Evolutionary conservation across 306 rosid species (phyloP).

Genomic region (Glycine latifolia): DNA sequence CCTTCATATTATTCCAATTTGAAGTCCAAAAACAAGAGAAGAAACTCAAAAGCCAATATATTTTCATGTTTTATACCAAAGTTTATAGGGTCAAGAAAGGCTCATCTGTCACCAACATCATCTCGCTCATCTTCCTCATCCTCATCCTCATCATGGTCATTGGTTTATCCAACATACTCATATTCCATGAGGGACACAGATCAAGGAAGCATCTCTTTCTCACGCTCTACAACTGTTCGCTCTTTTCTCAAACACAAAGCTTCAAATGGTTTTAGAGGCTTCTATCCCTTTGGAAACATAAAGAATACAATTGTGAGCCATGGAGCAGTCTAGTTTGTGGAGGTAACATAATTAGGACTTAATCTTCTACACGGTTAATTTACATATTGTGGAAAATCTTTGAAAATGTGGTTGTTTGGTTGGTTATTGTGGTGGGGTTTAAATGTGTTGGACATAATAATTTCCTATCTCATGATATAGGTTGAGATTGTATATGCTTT

Average conservation of each 20-base stretch:
- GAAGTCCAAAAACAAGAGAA: conserved; percentile 31
- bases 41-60: conserved; percentile 34
- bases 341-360: conserved; percentile 29
- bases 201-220: conserved; percentile 36
- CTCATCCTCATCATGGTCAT: conserved; percentile 26
- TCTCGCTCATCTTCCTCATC: conserved; percentile 19
- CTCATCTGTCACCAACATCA: conserved; percentile 39
- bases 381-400: conserved; percentile 9
- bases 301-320: conserved; percentile 35
- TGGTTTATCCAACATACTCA: conserved; percentile 31
- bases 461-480: conserved; percentile 40
- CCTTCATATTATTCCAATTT: conserved; percentile 53
- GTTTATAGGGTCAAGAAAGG: conserved; percentile 45
- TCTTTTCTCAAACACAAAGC: conserved; percentile 15
- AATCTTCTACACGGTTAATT: background rate
- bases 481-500: conserved; percentile 38
- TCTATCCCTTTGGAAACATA: conserved; percentile 31
- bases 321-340: conserved; percentile 14
- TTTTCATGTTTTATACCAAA: conserved; percentile 44
- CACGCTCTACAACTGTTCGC: conserved; percentile 16
- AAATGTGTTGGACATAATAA: conserved; percentile 6
- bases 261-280: conserved; percentile 39
- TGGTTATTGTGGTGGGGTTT: conserved; percentile 15
- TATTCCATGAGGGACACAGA: conserved; percentile 14
- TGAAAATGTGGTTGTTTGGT: conserved; percentile 16